A percentile compares a stretch with the other conserved stretches of the same genome.
Conservation (phyloP, 768 basidiomycete genomes). For the Coprinopsis strossmayeri region DNA sequence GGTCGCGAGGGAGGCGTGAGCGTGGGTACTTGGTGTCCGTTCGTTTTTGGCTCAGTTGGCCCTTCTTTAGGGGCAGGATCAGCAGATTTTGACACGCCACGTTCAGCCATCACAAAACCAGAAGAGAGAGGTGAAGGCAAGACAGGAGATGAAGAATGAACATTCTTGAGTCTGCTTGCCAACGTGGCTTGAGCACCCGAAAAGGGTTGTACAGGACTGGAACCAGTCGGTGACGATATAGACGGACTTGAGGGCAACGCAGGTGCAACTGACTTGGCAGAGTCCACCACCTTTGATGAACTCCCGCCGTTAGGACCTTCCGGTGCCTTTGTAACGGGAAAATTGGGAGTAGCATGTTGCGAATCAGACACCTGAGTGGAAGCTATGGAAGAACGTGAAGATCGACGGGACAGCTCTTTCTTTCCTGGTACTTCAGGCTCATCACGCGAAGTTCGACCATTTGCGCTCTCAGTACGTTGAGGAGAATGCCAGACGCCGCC, state of each 20-base stretch:
- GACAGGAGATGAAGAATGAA: background rate
- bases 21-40: background rate
- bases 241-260: background rate
- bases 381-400: conserved; percentile 53
- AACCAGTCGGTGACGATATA: background rate
- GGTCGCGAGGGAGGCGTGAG: background rate
- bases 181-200: background rate
- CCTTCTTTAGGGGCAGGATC: background rate
- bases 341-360: background rate
- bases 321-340: background rate
- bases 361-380: conserved; percentile 40
- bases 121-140: background rate
- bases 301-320: background rate
- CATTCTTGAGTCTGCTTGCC: background rate
- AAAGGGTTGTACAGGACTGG: too few species aligned
- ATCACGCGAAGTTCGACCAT: conserved; percentile 15
- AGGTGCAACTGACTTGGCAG: background rate
- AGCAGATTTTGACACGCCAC: background rate
- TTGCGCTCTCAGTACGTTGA: conserved; percentile 4
- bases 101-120: background rate
- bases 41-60: background rate
- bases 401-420: conserved; percentile 32
- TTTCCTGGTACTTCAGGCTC: conserved; percentile 1
- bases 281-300: background rate
- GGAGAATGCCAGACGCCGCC: background rate